Conservation (phyloP, 345 rosid genomes). For the Cardamine occulta region DNA sequence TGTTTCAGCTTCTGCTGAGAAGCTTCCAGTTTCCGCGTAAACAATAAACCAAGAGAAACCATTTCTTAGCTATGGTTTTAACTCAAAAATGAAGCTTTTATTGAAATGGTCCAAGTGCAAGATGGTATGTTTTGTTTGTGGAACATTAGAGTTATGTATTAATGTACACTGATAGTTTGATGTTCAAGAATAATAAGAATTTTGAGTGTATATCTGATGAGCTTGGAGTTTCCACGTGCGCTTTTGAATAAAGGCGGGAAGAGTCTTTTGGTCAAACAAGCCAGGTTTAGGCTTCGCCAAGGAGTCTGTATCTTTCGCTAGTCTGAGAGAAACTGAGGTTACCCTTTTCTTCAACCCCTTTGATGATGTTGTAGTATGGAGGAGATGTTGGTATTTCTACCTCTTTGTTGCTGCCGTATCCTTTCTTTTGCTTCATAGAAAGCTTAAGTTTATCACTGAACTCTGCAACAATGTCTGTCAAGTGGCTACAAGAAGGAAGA, state of each 20-base stretch:
- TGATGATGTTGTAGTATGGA: slow-evolving; percentile 26
- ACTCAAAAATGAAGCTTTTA: slow-evolving; percentile 19
- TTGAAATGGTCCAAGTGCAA: slow-evolving; percentile 20
- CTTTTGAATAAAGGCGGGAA: neutral
- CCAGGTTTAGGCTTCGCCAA: slow-evolving; percentile 32
- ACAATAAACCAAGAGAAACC: slow-evolving; percentile 34
- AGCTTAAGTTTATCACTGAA: slow-evolving; percentile 49
- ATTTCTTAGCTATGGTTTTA: slow-evolving; percentile 7
- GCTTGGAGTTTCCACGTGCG: slow-evolving; percentile 12
- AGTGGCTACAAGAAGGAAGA: slow-evolving; percentile 58
- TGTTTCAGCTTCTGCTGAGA: slow-evolving; percentile 14
- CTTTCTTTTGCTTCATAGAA: slow-evolving; percentile 62
- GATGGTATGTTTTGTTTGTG: slow-evolving; percentile 30
- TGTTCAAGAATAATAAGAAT: slow-evolving; percentile 16
- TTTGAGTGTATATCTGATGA: slow-evolving; percentile 31
- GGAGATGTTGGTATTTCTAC: slow-evolving; percentile 46
- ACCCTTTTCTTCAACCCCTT: slow-evolving; percentile 32
- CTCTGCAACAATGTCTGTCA: slow-evolving; percentile 71
- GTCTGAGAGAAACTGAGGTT: slow-evolving; percentile 15
- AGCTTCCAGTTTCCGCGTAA: slow-evolving; percentile 30
- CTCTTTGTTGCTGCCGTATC: slow-evolving; percentile 73
- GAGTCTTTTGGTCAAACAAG: slow-evolving; percentile 14
- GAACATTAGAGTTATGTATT: slow-evolving; percentile 33
- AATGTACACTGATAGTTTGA: slow-evolving; percentile 23
- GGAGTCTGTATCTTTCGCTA: slow-evolving; percentile 42